Base-by-base conservation (phyloP, 495 filamentous ascomycete genomes). In the Penicillium alfredii region DNA sequence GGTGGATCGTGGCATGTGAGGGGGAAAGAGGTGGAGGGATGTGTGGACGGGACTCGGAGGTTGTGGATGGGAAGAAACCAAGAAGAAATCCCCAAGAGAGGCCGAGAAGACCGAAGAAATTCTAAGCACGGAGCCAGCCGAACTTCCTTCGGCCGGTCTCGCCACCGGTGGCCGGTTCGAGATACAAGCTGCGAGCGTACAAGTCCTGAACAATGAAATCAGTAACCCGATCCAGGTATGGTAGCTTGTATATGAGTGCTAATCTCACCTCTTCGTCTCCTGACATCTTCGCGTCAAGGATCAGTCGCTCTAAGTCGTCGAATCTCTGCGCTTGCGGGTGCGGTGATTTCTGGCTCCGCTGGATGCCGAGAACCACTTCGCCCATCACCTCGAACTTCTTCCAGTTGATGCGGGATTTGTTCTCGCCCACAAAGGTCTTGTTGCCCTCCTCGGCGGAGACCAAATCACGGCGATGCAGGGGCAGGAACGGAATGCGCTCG, bases 361-460 rank as follows among this genome's bases (percentile, higher is more conserved):
- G 88, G 23, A 98, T 82, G 4, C 84, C 82, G 34, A 94, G 72
- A 33, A 98, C 74, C 15, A 95, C 83, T 40, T 96, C 89, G 4
- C 88, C 87, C 66, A 97, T 81, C 12, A 98, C 82, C 66, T 97
- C 88, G 47, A 97, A 97, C 52, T 98, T 98, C 66, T 83, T 88
- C 92, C 92, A 98, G 54, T 96, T 97, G 52, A 98, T 86, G 25
- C 84, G 72, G 39, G 83, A 79, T 39, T 82, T 78, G 33, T 64
- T 69, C 14, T 82, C 74, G 13, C 80, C 81, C 7, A 95, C 68
- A 53, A 93, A 89, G 8, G 92, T 97, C 42, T 74, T 73, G 58
- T 92, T 96, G 14, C 92, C 92, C 61, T 93, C 86, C 55, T 94
- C 86, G 4, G 92, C 92, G 12, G 83, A 82, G 4, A 94, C 86